Percentiles rank a stretch among this genome's conserved stretches.
Conservation (phyloP, 2,329 filamentous ascomycete species). For the Aspergillus ruber region DNA sequence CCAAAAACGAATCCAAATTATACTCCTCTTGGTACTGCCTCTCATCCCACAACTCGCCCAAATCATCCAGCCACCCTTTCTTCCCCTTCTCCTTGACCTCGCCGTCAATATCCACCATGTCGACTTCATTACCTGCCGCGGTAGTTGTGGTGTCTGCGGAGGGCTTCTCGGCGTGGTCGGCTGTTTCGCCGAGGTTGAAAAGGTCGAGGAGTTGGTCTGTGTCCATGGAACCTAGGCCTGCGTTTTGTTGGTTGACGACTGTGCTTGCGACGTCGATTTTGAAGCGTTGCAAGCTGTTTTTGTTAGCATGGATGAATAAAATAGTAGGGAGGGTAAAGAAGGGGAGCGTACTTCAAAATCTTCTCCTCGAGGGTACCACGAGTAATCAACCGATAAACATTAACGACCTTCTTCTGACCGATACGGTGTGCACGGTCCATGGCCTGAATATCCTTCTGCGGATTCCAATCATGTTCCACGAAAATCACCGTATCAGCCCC, state of each 20-base stretch:
- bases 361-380: slow-evolving; percentile 96
- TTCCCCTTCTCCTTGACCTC: slow-evolving; percentile 92
- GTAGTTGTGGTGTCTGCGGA: slow-evolving; percentile 41
- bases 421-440: slow-evolving; percentile 99
- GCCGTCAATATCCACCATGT: slow-evolving; percentile 90
- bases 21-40: slow-evolving; percentile 98
- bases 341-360: slow-evolving; percentile 64
- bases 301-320: too few species aligned
- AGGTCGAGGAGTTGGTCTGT: slow-evolving; percentile 96
- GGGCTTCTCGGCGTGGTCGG: slow-evolving; percentile 52
- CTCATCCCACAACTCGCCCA: slow-evolving; percentile 96
- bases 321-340: background rate
- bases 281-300: slow-evolving; percentile 83
- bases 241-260: slow-evolving; percentile 98
- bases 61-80: slow-evolving; percentile 90
- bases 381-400: slow-evolving; percentile 95
- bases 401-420: slow-evolving; percentile 99
- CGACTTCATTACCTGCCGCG: slow-evolving; percentile 50
- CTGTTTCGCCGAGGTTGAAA: slow-evolving; percentile 78
- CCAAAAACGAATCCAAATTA: slow-evolving; percentile 89
- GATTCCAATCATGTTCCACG: slow-evolving; percentile 99
- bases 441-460: slow-evolving; percentile 94
- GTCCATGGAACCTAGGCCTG: slow-evolving; percentile 90
- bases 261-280: slow-evolving; percentile 98
- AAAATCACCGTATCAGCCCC: slow-evolving; percentile 98